Base-by-base conservation (phyloP, 2,329 filamentous ascomycete genomes). In the Talaromyces atroroseus region DNA sequence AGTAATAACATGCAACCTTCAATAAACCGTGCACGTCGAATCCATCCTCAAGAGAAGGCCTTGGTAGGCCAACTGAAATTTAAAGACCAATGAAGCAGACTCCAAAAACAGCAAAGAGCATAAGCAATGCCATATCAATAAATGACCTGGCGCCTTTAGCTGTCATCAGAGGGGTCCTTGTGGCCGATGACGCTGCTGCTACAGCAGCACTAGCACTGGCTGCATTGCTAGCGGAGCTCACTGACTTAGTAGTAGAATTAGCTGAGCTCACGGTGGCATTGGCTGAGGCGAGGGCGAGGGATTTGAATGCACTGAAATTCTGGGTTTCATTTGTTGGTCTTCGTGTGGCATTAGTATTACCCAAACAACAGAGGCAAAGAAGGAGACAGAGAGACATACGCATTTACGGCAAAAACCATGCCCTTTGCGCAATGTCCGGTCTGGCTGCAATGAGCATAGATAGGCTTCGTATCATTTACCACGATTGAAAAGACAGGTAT, bases 381-480 rank as follows among this genome's bases (percentile, higher is more conserved):
- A 38, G 12, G 46, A 2, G 3, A 7, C 38, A 16, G 26, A 21
- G 52, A 20, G 20, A 73, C 84, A 73, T 73, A 88, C 85, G 86
- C 83, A 71, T 90, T 90, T 68, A 90, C 83, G 40, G 88, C 86
- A 78, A 89, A 86, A 56, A 80, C 79, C 86, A 90, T 90, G 60
- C 87, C 87, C 53, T 69, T 74, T 70, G 89, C 82, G 73, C 89
- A 92, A 74, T 92, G 89, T 67, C 79, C 82, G 42, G 68, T 85
- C 71, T 90, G 86, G 29, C 84, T 83, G 75, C 89, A 92, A 79
- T 86, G 92, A 60, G 89, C 74, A 88, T 89, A 92, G 60, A 90
- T 77, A 44, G 89, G 88, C 58, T 80, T 85, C 47, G 78, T 81
- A 71, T 83, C 78, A 65, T 84, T 85, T 71, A 92, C 75, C 72